Evolutionary conservation across 345 rosid genomes (phyloP).

Genomic region (Heritiera fomes): DNA sequence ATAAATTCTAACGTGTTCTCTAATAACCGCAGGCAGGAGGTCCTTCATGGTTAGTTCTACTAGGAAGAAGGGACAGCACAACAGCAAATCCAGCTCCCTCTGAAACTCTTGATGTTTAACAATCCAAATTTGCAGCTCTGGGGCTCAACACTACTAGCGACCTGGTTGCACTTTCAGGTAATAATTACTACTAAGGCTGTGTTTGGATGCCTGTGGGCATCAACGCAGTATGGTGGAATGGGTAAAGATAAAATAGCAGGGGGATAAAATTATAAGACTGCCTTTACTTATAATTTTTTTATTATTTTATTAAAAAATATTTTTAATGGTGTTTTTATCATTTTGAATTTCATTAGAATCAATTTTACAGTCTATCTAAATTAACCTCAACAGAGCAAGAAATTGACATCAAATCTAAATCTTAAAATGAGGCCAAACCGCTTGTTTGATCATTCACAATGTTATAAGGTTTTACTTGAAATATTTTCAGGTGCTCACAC

Average conservation of each 20-base stretch:
- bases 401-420: background rate
- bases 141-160: constrained; percentile 28
- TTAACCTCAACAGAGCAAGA: too few species aligned
- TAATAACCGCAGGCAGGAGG: constrained; percentile 37
- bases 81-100: constrained; percentile 31
- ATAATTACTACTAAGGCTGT: background rate
- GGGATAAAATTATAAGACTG: too few species aligned
- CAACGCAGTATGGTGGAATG: too few species aligned
- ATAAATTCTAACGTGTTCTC: background rate
- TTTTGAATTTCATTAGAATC: too few species aligned
- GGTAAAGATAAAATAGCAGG: too few species aligned
- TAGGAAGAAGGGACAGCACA: constrained; percentile 43
- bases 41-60: constrained; percentile 32
- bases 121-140: constrained; percentile 26
- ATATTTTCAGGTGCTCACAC: too few species aligned
- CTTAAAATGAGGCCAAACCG: background rate
- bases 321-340: too few species aligned
- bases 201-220: too few species aligned
- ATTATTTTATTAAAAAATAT: too few species aligned
- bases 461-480: constrained; percentile 23
- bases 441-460: background rate
- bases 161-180: constrained; percentile 49
- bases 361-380: too few species aligned
- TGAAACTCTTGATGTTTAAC: constrained; percentile 25
- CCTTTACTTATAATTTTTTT: too few species aligned